A percentile compares a stretch with the other conserved stretches of the same genome.
phyloP scores from a whole-genome alignment of 768 basidiomycete genomes.

The Pholiota molesta region DNA sequence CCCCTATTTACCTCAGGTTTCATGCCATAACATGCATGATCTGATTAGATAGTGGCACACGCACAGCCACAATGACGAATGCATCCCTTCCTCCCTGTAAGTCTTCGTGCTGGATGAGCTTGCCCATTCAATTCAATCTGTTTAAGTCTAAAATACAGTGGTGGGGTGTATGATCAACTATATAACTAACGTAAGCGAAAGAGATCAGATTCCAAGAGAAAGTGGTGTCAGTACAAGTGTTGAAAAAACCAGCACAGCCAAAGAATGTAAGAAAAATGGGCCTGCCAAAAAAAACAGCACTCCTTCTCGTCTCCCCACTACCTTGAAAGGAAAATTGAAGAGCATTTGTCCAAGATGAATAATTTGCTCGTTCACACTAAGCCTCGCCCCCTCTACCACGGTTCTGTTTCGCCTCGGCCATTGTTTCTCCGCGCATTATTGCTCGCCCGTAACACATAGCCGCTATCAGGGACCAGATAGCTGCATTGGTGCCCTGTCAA shows the following conservation, averaged over 20 bases:
- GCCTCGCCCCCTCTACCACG: conserved; percentile 60
- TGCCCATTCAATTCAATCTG: conserved; percentile 23
- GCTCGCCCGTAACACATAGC: conserved; percentile 69
- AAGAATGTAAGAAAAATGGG: conserved; percentile 19
- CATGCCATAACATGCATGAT: no score
- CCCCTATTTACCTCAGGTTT: no score
- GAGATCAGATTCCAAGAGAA: conserved; percentile 9
- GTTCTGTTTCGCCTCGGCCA: conserved; percentile 66
- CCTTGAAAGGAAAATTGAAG: conserved; percentile 13
- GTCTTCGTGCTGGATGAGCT: conserved; percentile 8
- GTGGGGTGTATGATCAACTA: conserved; percentile 22
- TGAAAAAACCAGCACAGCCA: conserved; percentile 21
- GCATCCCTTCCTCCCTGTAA: no score
- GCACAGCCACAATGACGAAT: no score
- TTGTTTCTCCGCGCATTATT: conserved; percentile 65
- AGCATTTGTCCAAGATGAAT: conserved; percentile 4
- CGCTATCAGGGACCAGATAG: conserved; percentile 79
- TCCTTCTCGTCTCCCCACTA: conserved; percentile 19
- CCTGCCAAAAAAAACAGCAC: conserved; percentile 23
- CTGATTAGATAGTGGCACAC: not conserved
- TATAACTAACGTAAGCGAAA: conserved; percentile 15
- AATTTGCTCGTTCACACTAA: conserved; percentile 35
- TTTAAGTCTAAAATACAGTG: conserved; percentile 18
- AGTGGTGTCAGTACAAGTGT: conserved; percentile 7
- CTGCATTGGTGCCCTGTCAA: conserved; percentile 80